These are phyloP conservation scores for Plantago rigida DNA, from an alignment of 305 asterid species.

Conservation along the genomic window DNA sequence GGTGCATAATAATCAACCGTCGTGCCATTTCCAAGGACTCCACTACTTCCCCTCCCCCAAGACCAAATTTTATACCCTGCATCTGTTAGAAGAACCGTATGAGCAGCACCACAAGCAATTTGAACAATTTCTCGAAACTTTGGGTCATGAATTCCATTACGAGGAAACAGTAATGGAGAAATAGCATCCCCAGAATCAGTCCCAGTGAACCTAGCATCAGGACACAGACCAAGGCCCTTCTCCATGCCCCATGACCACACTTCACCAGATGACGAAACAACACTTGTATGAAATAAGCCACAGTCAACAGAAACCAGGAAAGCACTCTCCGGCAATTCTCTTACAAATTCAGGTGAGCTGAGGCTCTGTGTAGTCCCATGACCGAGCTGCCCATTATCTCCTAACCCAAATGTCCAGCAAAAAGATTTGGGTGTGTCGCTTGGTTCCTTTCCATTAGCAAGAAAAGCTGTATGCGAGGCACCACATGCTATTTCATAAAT, in stretches of 20 bases:
- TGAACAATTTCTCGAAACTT: slow-evolving; percentile 49
- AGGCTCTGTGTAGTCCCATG: slow-evolving; percentile 59
- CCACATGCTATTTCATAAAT: slow-evolving; percentile 77
- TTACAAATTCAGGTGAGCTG: slow-evolving; percentile 48
- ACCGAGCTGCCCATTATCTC: slow-evolving; percentile 87
- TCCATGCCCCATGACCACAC: slow-evolving; percentile 99
- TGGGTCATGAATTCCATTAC: slow-evolving; percentile 32
- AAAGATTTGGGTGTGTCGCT: slow-evolving; percentile 45
- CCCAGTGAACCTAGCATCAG: slow-evolving; percentile 64
- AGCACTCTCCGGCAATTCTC: slow-evolving; percentile 39
- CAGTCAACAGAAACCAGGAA: slow-evolving; percentile 64
- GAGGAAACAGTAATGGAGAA: slow-evolving; percentile 44
- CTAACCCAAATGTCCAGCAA: slow-evolving; percentile 87
- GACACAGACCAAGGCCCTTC: slow-evolving; percentile 80
- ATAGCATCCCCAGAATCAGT: slow-evolving; percentile 69
- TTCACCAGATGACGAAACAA: slow-evolving; percentile 68
- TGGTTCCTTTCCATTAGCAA: slow-evolving; percentile 47
- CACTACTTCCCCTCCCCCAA: slow-evolving; percentile 87
- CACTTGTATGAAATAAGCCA: slow-evolving; percentile 76
- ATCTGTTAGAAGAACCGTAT: slow-evolving; percentile 65
- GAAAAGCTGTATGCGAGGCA: slow-evolving; percentile 67
- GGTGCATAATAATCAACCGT: slow-evolving; percentile 48
- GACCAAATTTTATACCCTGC: slow-evolving; percentile 71
- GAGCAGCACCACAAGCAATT: slow-evolving; percentile 90
- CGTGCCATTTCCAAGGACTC: slow-evolving; percentile 69